Evolutionary conservation across 106 monocot genomes (phyloP), one percentile per base, ranked within the genome.

Genomic region (Xerophyta viscosa): DNA sequence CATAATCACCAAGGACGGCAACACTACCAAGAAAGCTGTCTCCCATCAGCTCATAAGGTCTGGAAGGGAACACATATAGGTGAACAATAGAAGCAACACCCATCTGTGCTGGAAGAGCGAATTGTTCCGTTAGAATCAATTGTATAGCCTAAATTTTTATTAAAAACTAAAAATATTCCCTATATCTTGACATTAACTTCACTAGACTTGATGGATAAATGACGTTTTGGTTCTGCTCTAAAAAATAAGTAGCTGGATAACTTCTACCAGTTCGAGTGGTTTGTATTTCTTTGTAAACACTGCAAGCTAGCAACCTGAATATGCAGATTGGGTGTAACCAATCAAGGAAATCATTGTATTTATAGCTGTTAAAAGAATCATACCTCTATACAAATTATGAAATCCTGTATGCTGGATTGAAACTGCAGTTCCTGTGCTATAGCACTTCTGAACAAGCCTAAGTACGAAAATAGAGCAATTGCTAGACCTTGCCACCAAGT

Each of bases 401-500:
- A 99, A 27, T 99, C 98, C 37, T 99, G 98, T 48, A 90, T n/a
- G n/a, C 82, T 37, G 78, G 71, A 24, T 90, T 83, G n/a, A n/a
- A n/a, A n/a, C 68, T 90, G 76, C 63, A 99, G 37, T 24, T 86
- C 71, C 64, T 83, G 76, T 15, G 86, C 98, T 44, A 99, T 71
- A 65, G 59, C 76, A 24, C 98, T 76, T 52, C 80, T 99, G 45
- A 86, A 83, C n/a, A n/a, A 45, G 56, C 39, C 2, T 90, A 86
- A 24, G 72, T 74, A 90, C 52, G 83, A 90, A 24, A 99, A 80
- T 54, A 99, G 71, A 11, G 90, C 86, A 29, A 99, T 71, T 44
- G 68, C 69, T 44, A 99, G 67, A 60, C 98, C 98, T 65, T 99
- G 98, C 98, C 98, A 99, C 98, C 98, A 99, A 27, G 98, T 99